A percentile compares a stretch with the other conserved stretches of the same genome.
Conservation (phyloP, 2,329 filamentous ascomycete species). For the Alternaria consortialis region DNA sequence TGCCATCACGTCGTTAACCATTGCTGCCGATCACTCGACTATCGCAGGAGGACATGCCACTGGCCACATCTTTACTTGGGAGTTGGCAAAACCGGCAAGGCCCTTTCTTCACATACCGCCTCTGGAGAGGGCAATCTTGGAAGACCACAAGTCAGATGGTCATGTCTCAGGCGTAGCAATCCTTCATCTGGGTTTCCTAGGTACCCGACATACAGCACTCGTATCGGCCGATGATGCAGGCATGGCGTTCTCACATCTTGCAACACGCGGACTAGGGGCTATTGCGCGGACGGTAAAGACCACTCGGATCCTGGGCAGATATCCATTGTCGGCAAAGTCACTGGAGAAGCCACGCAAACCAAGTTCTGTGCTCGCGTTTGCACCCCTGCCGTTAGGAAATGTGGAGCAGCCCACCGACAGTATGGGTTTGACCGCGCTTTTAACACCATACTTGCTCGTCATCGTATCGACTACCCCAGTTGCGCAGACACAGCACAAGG, state of each 20-base stretch:
- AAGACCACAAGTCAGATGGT: slow-evolving; percentile 77
- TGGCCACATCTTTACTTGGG: slow-evolving; percentile 97
- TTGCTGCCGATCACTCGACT: slow-evolving; percentile 93
- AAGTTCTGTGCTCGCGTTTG: slow-evolving; percentile 93
- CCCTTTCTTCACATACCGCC: slow-evolving; percentile 90
- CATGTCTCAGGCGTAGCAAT: slow-evolving; percentile 81
- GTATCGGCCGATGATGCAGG: slow-evolving; percentile 94
- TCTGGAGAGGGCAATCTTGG: slow-evolving; percentile 70
- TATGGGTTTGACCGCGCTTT: slow-evolving; percentile 90
- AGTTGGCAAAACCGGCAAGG: slow-evolving; percentile 79
- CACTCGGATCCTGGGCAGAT: slow-evolving; percentile 87
- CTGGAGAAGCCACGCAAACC: slow-evolving; percentile 79
- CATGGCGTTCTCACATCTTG: slow-evolving; percentile 98
- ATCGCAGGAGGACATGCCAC: slow-evolving; percentile 89
- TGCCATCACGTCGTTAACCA: slow-evolving; percentile 82
- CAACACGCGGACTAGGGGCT: slow-evolving; percentile 86
- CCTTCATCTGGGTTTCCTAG: slow-evolving; percentile 92
- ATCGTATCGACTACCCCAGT: slow-evolving; percentile 97
- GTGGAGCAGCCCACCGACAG: slow-evolving; percentile 86
- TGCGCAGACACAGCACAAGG: slow-evolving; percentile 96
- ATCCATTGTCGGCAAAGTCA: slow-evolving; percentile 74
- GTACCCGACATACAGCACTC: slow-evolving; percentile 89
- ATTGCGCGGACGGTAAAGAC: slow-evolving; percentile 88
- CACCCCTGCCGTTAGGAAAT: slow-evolving; percentile 91
- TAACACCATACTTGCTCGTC: slow-evolving; percentile 94